Conservation (phyloP, 164 flowering plant genomes). For the Stephania cephalantha region DNA sequence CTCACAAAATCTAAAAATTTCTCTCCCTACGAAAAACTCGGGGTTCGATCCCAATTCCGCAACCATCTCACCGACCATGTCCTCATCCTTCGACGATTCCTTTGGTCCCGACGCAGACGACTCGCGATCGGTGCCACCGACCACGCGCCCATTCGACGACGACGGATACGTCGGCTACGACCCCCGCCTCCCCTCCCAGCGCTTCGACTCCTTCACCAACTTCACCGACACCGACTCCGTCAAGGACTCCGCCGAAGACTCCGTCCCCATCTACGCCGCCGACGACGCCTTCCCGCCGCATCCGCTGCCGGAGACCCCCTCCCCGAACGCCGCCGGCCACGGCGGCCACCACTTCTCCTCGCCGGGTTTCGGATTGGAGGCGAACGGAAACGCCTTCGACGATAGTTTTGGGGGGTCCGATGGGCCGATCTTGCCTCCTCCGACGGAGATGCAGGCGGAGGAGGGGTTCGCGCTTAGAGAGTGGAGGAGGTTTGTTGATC, state of each 20-base stretch:
- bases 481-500: slow-evolving; percentile 42
- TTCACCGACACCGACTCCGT: slow-evolving; percentile 34
- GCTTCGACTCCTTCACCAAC: slow-evolving; percentile 41
- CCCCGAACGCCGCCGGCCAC: slow-evolving; percentile 18
- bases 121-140: slow-evolving; percentile 6
- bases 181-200: slow-evolving; percentile 43
- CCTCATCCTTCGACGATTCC: not conserved
- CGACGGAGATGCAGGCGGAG: slow-evolving; percentile 37
- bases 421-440: slow-evolving; percentile 28
- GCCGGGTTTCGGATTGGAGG: slow-evolving; percentile 15
- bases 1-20: no score
- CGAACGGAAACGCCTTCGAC: slow-evolving; percentile 21
- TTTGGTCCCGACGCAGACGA: not conserved
- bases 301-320: slow-evolving; percentile 15
- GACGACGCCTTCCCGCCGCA: slow-evolving; percentile 22
- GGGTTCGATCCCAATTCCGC: not conserved
- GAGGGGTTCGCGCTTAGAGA: slow-evolving; percentile 44
- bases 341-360: slow-evolving; percentile 19
- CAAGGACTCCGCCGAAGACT: slow-evolving; percentile 30
- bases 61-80: not conserved
- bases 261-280: slow-evolving; percentile 14
- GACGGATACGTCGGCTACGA: slow-evolving; percentile 41
- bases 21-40: not conserved
- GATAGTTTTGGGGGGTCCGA: slow-evolving; percentile 21
- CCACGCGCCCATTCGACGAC: slow-evolving; percentile 43